Base-by-base conservation (phyloP, 2,329 filamentous ascomycete genomes). In the Ceratocystis diversiconidia region DNA sequence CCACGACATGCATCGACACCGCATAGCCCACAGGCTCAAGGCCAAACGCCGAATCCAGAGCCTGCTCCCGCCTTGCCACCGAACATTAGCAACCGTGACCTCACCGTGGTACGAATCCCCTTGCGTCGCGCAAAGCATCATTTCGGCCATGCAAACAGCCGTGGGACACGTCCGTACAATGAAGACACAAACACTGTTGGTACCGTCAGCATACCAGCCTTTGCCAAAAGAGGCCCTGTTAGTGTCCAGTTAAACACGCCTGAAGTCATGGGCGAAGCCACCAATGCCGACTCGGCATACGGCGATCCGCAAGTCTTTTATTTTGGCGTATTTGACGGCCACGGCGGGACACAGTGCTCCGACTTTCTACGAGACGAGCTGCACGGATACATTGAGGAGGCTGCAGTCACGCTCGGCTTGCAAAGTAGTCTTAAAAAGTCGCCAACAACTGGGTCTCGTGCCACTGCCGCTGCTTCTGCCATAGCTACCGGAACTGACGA, bases 271-370 rank as follows among this genome's bases (percentile, higher is more conserved):
- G 82, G 79, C 68, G 85, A 85, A 75, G 85, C 82, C 62, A 89
- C 82, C 28, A 84, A 80, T 8, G 89, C 90, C 5, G 88, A 89
- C 66, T 88, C 86, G 69, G 84, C 88, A 1, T 88, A 84, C 69
- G 92, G 92, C 1, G 92, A 97, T 72, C 92, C 92, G 1, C 92
- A 97, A 73, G 87, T 97, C 43, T 99, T 99, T 75, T 99, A 97
- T 75, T 99, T 96, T 79, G 92, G 84, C 1, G 86, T 97, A 1
- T 99, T 97, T 72, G 94, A 99, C 75, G 94, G 94, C 2, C 94
- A 99, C 76, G 94, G 94, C 8, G 94, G 94, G 22, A 82, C 79
- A 22, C 89, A 96, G 73, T 97, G 94, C 74, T 91, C 90, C 67
- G 85, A 87, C 19, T 97, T 96, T 71, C 75, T 97, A 70, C 82